Evolutionary conservation across 495 filamentous ascomycete genomes (phyloP).

Genomic region (Podospora pseudopauciseta): DNA sequence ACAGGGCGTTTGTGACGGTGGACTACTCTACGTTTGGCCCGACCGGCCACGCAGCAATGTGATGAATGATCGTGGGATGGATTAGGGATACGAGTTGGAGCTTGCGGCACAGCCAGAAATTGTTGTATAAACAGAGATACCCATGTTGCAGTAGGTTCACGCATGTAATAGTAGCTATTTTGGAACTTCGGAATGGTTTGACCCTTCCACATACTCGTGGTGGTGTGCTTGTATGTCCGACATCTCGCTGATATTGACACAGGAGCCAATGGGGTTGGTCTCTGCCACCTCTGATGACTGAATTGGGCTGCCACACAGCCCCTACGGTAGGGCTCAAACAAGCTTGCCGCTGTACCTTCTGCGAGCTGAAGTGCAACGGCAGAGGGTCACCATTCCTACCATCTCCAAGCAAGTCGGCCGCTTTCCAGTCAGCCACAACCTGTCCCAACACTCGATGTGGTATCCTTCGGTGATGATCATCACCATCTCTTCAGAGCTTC

Average conservation of each 20-base stretch:
- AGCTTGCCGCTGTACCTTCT: neutral
- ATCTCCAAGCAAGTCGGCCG: neutral
- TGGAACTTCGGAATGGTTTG: too few species aligned
- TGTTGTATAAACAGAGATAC: neutral
- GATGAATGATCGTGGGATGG: neutral
- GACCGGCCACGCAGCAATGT: slow-evolving; percentile 15
- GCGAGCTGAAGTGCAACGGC: neutral
- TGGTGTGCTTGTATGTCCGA: too few species aligned
- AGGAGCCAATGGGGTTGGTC: neutral
- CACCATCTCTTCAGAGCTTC: neutral
- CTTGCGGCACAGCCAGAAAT: neutral
- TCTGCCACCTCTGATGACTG: neutral
- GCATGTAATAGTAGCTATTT: neutral
- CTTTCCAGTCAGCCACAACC: neutral
- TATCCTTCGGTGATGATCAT: neutral
- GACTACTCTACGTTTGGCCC: slow-evolving; percentile 34
- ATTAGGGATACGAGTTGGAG: neutral
- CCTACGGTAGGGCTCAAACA: neutral
- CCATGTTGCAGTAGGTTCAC: neutral
- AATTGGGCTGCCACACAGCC: neutral
- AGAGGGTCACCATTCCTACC: neutral
- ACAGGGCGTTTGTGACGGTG: slow-evolving; percentile 47
- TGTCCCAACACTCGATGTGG: too few species aligned
- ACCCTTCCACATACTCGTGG: too few species aligned
- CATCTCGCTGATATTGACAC: too few species aligned